These are phyloP conservation scores for Agapanthus africanus DNA, from an alignment of 106 monocot species.

Conservation along the genomic window DNA sequence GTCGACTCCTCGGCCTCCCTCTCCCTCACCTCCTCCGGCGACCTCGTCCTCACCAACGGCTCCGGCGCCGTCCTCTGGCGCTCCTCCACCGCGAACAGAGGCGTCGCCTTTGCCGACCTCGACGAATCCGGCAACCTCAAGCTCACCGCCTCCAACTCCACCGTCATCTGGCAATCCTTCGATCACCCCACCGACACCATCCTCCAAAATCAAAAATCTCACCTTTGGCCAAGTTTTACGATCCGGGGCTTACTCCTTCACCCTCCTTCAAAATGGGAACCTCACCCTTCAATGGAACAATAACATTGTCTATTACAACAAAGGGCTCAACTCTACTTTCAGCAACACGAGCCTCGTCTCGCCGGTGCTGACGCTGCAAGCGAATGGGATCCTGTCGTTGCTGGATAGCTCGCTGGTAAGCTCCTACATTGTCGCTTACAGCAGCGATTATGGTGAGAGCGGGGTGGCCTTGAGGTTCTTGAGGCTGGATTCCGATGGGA, in stretches of 20 bases:
- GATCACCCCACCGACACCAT: conserved; percentile 62
- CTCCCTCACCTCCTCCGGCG: conserved; percentile 38
- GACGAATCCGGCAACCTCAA: conserved; percentile 49
- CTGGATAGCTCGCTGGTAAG: conserved; percentile 21
- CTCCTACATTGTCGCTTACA: conserved; percentile 47
- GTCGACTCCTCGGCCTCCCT: conserved; percentile 37
- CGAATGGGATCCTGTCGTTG: conserved; percentile 48
- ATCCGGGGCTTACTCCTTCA: conserved; percentile 65
- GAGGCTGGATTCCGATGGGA: conserved; percentile 69
- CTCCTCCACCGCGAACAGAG: conserved; percentile 27
- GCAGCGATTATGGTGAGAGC: conserved; percentile 71
- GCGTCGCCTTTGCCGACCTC: conserved; percentile 40
- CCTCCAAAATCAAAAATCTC: conserved; percentile 51
- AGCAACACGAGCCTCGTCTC: conserved; percentile 29
- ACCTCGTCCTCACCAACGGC: conserved; percentile 50
- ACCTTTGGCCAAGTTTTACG: conserved; percentile 17
- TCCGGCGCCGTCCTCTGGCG: conserved; percentile 42
- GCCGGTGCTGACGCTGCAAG: conserved; percentile 38
- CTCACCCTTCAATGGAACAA: conserved; percentile 49
- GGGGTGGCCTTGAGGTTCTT: conserved; percentile 41
- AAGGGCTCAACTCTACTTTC: conserved; percentile 49
- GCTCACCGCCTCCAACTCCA: conserved; percentile 22
- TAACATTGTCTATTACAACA: conserved; percentile 48
- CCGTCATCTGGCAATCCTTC: conserved; percentile 60
- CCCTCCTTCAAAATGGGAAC: conserved; percentile 37